phyloP scores from a whole-genome alignment of 2,329 filamentous ascomycete genomes.

The Aureobasidium sp. region DNA sequence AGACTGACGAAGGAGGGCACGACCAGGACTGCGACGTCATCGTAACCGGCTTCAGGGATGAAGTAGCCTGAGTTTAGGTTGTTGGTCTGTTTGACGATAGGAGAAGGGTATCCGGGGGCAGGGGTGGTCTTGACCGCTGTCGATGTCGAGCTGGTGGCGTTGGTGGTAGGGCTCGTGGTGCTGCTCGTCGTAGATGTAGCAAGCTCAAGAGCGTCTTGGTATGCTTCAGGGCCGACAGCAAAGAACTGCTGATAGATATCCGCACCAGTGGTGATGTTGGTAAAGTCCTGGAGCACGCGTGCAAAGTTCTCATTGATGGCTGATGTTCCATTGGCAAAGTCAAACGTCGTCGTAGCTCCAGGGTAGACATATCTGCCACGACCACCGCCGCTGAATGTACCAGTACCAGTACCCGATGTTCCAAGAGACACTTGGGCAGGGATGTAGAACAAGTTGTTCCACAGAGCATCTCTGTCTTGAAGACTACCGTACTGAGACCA shows the following conservation, averaged over 20 bases:
- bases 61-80: slow-evolving; percentile 44
- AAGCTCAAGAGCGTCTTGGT: slow-evolving; percentile 22
- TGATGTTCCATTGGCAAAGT: slow-evolving; percentile 40
- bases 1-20: slow-evolving; percentile 37
- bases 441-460: slow-evolving; percentile 44
- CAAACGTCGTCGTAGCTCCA: slow-evolving; percentile 36
- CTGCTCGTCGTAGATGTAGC: slow-evolving; percentile 16
- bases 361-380: slow-evolving; percentile 39
- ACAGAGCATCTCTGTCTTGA: slow-evolving; percentile 49
- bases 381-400: slow-evolving; percentile 40
- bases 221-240: slow-evolving; percentile 19
- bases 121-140: slow-evolving; percentile 18
- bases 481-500: slow-evolving; percentile 42
- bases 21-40: slow-evolving; percentile 40
- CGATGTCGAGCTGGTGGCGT: slow-evolving; percentile 16
- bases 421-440: slow-evolving; percentile 39
- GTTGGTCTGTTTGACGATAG: slow-evolving; percentile 32
- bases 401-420: slow-evolving; percentile 33
- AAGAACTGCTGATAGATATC: slow-evolving; percentile 36
- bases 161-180: slow-evolving; percentile 4
- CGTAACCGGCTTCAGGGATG: slow-evolving; percentile 34
- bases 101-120: slow-evolving; percentile 38
- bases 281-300: slow-evolving; percentile 35
- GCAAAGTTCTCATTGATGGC: slow-evolving; percentile 38
- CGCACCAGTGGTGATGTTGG: slow-evolving; percentile 36